Evolutionary conservation across 495 filamentous ascomycete species (phyloP), one percentile per base, ranked within the genome.

Genomic region (Darksidea phi): DNA sequence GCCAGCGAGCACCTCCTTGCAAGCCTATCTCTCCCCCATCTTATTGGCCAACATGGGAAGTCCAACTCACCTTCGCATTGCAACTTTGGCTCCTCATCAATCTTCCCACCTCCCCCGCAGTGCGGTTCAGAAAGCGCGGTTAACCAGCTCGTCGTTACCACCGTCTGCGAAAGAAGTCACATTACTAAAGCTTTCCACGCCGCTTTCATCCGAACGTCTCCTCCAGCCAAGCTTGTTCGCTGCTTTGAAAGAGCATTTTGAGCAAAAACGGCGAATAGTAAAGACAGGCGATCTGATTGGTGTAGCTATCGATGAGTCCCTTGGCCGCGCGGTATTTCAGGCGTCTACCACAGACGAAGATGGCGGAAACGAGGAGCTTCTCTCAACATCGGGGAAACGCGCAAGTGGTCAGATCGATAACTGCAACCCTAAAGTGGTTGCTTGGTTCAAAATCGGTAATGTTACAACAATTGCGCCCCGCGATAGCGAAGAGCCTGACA

Each of bases 91-190:
- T 23, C 13, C 67, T 11, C 59, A 48, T 32, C 69, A 67, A 41
- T 41, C 52, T 4, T 57, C 61, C 12, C 58, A 63, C 15, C 18
- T 56, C 13, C 57, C 62, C 1, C 26, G 66, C 38, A 54, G 36
- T 26, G 57, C 58, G 13, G 28, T 59, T 12, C 66, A 59, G 36
- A 70, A 67, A 50, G 59, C 67, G 20, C 54, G 57, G 20, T 6
- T 67, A 17, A 64, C 66, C 0, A 58, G 58, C 25, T 76, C 85
- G 1, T 80, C 79, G n/a, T 83, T 78, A 38, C 94, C 95, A 0
- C 95, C 91, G 1, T 80, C 87, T 56, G 95, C 94, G 15, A 90
- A 90, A 61, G 93, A 97, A 71, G 86, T 97, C 25, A 95, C 89
- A 0, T 73, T 98, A n/a, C 79, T 90, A 45, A 94, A 95, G 63